A percentile compares a stretch with the other conserved stretches of the same genome.
phyloP scores from a whole-genome alignment of 306 rosid genomes.

The Dicorynia guianensis region DNA sequence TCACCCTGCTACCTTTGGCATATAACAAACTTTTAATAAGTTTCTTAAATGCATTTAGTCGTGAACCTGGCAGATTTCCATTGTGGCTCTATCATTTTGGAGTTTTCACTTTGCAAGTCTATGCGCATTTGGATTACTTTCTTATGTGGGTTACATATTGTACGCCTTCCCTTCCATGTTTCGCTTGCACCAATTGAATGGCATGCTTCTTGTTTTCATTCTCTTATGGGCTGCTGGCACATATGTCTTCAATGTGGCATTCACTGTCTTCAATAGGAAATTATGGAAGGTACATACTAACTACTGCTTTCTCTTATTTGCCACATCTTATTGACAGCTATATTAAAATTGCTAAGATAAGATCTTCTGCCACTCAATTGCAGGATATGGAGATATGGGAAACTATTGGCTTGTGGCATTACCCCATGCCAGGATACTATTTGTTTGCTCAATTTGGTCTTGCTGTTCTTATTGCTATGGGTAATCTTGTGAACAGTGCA shows the following conservation, averaged over 20 bases:
- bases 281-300: constrained; percentile 67
- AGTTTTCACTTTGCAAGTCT: constrained; percentile 94
- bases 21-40: constrained; percentile 18
- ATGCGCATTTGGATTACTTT: constrained; percentile 90
- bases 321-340: constrained; percentile 22
- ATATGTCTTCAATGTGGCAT: constrained; percentile 85
- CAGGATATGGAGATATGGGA: constrained; percentile 95
- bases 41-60: constrained; percentile 39
- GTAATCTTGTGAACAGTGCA: constrained; percentile 83
- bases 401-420: constrained; percentile 94
- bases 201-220: constrained; percentile 95
- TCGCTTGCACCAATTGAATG: constrained; percentile 81
- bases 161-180: constrained; percentile 89
- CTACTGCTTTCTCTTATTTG: constrained; percentile 36
- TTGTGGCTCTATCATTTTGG: constrained; percentile 89
- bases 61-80: constrained; percentile 66
- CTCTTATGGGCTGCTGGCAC: constrained; percentile 96
- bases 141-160: constrained; percentile 82
- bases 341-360: constrained; percentile 31
- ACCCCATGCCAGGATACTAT: constrained; percentile 87
- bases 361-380: constrained; percentile 42
- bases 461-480: constrained; percentile 82
- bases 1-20: constrained; percentile 31
- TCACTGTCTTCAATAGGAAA: constrained; percentile 62
- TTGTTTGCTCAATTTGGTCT: constrained; percentile 93